Evolutionary conservation across 495 filamentous ascomycete species (phyloP), one percentile per base, ranked within the genome.

Genomic region (Hypoxylon lienhwacheense): DNA sequence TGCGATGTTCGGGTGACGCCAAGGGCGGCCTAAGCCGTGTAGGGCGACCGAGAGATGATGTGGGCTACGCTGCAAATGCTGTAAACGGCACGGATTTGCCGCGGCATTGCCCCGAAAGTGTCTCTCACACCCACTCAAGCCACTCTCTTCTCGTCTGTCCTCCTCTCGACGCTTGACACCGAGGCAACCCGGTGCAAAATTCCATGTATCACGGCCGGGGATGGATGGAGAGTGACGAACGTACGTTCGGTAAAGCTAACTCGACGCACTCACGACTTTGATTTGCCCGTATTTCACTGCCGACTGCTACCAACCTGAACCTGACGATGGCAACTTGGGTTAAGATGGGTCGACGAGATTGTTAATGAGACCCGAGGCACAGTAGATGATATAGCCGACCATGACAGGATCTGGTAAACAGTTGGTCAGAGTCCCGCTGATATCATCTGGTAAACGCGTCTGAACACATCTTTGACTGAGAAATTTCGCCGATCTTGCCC

Each of bases 1-100:
- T 61, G 57, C 57, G 57, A 61, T 45, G 46, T 51, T 61, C 57
- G 26, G 47, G 58, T 55, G 58, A 55, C 42, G 58, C 58, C 58
- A 61, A 61, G 58, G 17, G 22, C 37, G 47, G 42, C 31, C 58
- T 61, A 61, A 61, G 58, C 58, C 58, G 52, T 55, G 36, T 52
- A 55, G 47, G 58, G 58, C 51, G 58, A 61, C 58, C 58, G 58
- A 61, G 58, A 55, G 1, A 47, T 46, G 46, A 61, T 55, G 47
- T 51, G 48, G 41, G 51, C 58, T 55, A 61, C 58, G 46, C 58
- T 61, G 22, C 28, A 61, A 55, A 61, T 52, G 46, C 58, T 61
- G 22, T 34, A 61, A 55, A 55, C 22, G 52, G 58, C 40, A 55
- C 58, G 42, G 58, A 61, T 61, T 61, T 55, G 51, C 58, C 58